Evolutionary conservation across 192 early-diverging fungal genomes (phyloP).

Genomic region (Mortierella hygrophila): DNA sequence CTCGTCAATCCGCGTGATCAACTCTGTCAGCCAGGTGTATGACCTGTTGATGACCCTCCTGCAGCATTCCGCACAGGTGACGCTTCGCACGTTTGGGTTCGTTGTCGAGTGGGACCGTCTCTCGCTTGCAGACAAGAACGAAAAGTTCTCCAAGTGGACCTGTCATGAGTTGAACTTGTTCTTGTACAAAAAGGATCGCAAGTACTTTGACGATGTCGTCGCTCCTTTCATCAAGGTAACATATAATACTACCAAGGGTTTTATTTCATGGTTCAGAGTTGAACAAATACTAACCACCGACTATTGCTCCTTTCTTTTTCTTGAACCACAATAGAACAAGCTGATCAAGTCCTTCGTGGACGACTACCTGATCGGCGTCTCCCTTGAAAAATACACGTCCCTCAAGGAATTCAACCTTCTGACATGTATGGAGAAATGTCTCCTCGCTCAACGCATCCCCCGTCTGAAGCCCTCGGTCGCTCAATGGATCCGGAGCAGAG

Average conservation of each 20-base stretch:
- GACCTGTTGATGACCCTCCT: constrained; percentile 48
- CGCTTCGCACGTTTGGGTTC: constrained; percentile 43
- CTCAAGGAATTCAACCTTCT: constrained; percentile 43
- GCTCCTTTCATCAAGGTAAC: constrained; percentile 60
- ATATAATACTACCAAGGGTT: neutral
- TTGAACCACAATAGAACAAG: constrained; percentile 55
- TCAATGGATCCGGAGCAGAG: constrained; percentile 40
- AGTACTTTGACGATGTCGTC: constrained; percentile 55
- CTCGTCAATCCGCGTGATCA: constrained; percentile 42
- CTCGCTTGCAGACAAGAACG: constrained; percentile 34
- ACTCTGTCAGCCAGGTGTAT: constrained; percentile 46
- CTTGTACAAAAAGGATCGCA: constrained; percentile 60
- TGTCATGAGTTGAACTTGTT: constrained; percentile 66
- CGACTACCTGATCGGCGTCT: constrained; percentile 53
- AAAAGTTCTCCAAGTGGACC: constrained; percentile 45
- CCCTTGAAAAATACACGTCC: constrained; percentile 45
- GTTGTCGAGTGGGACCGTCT: constrained; percentile 54
- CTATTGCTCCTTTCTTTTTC: neutral
- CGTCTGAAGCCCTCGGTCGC: constrained; percentile 27
- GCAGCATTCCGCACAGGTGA: neutral
- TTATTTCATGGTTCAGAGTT: no score
- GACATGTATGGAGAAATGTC: constrained; percentile 58
- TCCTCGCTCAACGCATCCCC: constrained; percentile 55
- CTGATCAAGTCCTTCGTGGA: constrained; percentile 62
- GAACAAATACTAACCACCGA: neutral